Evolutionary conservation across 306 rosid species (phyloP).

Genomic region (Vigna nakashimae): DNA sequence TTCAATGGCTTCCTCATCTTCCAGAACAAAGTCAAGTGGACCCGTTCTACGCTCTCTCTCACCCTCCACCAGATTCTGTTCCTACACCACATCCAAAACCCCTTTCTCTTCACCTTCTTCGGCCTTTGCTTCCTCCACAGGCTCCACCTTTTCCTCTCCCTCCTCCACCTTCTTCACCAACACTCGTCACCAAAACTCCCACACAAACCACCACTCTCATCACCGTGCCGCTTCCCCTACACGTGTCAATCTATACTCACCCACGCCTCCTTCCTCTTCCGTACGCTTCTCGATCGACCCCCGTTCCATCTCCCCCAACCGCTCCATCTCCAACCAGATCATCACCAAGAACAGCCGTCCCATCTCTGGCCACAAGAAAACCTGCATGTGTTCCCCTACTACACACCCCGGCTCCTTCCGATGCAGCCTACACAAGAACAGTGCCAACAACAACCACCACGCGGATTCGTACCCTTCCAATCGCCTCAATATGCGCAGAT

Average conservation of each 20-base stretch:
- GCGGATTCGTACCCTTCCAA: conserved; percentile 58
- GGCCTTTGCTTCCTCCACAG: conserved; percentile 80
- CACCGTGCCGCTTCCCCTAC: conserved; percentile 84
- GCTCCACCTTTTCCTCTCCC: conserved; percentile 62
- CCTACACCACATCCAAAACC: conserved; percentile 57
- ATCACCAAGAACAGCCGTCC: conserved; percentile 64
- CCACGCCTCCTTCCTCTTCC: conserved; percentile 53
- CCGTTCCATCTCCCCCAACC: conserved; percentile 82
- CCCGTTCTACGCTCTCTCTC: conserved; percentile 80
- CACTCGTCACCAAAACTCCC: conserved; percentile 21
- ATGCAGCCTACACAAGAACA: conserved; percentile 84
- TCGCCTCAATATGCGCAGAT: conserved; percentile 86
- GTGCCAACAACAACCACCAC: conserved; percentile 14
- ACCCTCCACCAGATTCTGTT: conserved; percentile 72
- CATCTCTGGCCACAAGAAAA: conserved; percentile 61
- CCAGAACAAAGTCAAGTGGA: conserved; percentile 69
- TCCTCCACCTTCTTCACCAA: conserved; percentile 57
- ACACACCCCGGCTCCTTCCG: conserved; percentile 91
- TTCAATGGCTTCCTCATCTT: conserved; percentile 66
- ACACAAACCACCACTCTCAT: conserved; percentile 44
- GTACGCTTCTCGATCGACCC: conserved; percentile 82
- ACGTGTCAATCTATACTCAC: conserved; percentile 71
- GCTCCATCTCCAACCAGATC: conserved; percentile 65
- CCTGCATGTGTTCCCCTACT: conserved; percentile 97
- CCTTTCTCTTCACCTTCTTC: conserved; percentile 59